Conservation (phyloP, 805 yeast genomes). For the Teunomyces gatunensis region DNA sequence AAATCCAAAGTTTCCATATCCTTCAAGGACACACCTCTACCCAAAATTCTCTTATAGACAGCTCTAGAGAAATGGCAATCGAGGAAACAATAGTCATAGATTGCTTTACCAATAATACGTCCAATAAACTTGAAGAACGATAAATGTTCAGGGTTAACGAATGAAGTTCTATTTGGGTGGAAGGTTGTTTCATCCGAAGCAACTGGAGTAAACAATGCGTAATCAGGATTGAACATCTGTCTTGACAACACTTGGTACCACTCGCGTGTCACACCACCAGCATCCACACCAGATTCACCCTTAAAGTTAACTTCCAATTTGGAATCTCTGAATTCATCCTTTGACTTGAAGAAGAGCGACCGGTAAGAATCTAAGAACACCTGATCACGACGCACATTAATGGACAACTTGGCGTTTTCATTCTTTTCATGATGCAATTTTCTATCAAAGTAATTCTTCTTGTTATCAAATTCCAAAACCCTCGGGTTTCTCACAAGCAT, state of each 20-base stretch:
- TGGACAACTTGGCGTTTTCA: slow-evolving; percentile 48
- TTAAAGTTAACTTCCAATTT: slow-evolving; percentile 79
- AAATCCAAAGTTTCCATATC: slow-evolving; percentile 94
- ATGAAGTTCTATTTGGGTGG: slow-evolving; percentile 91
- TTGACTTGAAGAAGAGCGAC: slow-evolving; percentile 72
- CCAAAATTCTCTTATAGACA: slow-evolving; percentile 83
- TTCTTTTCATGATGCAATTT: slow-evolving; percentile 56
- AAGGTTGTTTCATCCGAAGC: slow-evolving; percentile 90
- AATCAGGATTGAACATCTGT: slow-evolving; percentile 95
- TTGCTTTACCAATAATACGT: slow-evolving; percentile 89
- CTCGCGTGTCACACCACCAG: slow-evolving; percentile 96
- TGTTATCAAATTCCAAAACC: slow-evolving; percentile 92
- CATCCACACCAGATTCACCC: slow-evolving; percentile 96
- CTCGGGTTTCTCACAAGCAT: slow-evolving; percentile 84
- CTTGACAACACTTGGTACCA: slow-evolving; percentile 94
- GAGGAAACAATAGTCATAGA: slow-evolving; percentile 76
- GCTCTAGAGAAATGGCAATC: slow-evolving; percentile 96
- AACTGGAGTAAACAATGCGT: slow-evolving; percentile 87
- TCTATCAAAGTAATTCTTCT: slow-evolving; percentile 78
- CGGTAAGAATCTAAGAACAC: slow-evolving; percentile 91
- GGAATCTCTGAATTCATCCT: slow-evolving; percentile 68
- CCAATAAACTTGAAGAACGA: slow-evolving; percentile 95
- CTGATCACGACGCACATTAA: slow-evolving; percentile 80
- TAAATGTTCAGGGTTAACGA: slow-evolving; percentile 89
- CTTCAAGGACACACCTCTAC: slow-evolving; percentile 75